Percentiles rank a stretch among this genome's conserved stretches.
Evolutionary conservation across 2,329 filamentous ascomycete species (phyloP).

Genomic region (Epichloe sp.): DNA sequence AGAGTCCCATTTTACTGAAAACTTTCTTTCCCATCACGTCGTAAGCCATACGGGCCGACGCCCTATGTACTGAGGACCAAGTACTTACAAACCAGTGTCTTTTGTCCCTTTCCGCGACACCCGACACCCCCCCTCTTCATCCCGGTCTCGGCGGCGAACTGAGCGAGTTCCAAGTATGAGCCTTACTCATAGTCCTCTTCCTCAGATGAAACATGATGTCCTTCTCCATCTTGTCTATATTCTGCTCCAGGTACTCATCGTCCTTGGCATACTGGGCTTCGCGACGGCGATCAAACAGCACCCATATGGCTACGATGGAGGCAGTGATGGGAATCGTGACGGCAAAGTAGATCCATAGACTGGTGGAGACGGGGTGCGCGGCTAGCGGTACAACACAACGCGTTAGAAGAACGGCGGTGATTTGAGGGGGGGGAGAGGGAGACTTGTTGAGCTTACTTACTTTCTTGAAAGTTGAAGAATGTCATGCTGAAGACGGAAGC

Average conservation of each 20-base stretch:
- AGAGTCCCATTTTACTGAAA: too few species aligned
- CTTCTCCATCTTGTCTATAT: slow-evolving; percentile 42
- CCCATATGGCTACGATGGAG: slow-evolving; percentile 41
- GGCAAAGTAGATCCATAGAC: slow-evolving; percentile 51
- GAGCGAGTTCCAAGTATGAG: slow-evolving; percentile 37
- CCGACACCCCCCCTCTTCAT: background rate
- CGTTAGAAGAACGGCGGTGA: background rate
- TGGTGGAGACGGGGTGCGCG: slow-evolving; percentile 31
- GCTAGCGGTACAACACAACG: slow-evolving; percentile 8
- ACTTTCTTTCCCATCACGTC: background rate
- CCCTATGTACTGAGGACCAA: background rate
- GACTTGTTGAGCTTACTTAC: slow-evolving; percentile 13
- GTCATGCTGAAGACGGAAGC: slow-evolving; percentile 54
- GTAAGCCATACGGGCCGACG: background rate
- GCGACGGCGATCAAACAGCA: slow-evolving; percentile 37
- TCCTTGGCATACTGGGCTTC: slow-evolving; percentile 35
- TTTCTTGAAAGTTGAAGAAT: slow-evolving; percentile 48
- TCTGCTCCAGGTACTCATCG: slow-evolving; percentile 38
- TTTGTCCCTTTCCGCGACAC: too few species aligned
- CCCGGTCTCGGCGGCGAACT: slow-evolving; percentile 16
- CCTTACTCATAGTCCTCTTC: slow-evolving; percentile 43
- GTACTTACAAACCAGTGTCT: too few species aligned
- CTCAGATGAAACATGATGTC: slow-evolving; percentile 44
- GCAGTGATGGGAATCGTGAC: slow-evolving; percentile 46
- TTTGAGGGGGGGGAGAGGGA: background rate